Evolutionary conservation across 2,329 filamentous ascomycete species (phyloP).

Genomic region (Xylariomycetidae sp.): DNA sequence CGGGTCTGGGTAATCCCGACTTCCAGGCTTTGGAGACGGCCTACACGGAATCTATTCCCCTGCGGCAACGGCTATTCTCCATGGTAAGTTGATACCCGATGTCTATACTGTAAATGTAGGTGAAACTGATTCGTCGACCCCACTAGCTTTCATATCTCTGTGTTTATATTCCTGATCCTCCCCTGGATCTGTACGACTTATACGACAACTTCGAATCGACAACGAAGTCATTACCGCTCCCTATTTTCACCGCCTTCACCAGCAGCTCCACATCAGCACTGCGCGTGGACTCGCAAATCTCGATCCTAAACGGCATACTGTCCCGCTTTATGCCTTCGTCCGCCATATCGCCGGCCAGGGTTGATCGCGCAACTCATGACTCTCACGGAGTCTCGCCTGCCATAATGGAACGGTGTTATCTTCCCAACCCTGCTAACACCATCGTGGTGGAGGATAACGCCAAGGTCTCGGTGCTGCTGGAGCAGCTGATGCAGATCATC

Average conservation of each 20-base stretch:
- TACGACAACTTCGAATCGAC: slow-evolving; percentile 55
- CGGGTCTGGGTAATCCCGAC: slow-evolving; percentile 26
- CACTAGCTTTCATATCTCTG: slow-evolving; percentile 39
- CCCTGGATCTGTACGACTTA: slow-evolving; percentile 44
- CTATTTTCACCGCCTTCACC: slow-evolving; percentile 53
- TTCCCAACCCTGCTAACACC: slow-evolving; percentile 61
- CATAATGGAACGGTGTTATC: slow-evolving; percentile 55
- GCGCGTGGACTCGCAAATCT: slow-evolving; percentile 34
- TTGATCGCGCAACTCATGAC: slow-evolving; percentile 33
- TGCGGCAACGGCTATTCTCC: slow-evolving; percentile 60
- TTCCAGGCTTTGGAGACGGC: slow-evolving; percentile 34
- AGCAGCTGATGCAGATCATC: slow-evolving; percentile 56
- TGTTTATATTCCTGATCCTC: slow-evolving; percentile 39
- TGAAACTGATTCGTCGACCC: no score
- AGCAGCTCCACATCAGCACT: slow-evolving; percentile 36
- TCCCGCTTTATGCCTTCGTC: slow-evolving; percentile 40
- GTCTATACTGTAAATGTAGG: no score
- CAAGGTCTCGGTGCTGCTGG: slow-evolving; percentile 65
- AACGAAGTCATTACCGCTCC: slow-evolving; percentile 54
- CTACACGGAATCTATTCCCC: slow-evolving; percentile 49
- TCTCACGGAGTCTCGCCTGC: slow-evolving; percentile 35
- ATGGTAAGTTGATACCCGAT: slow-evolving; percentile 36
- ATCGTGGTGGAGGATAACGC: slow-evolving; percentile 62
- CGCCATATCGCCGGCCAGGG: slow-evolving; percentile 36
- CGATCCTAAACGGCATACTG: slow-evolving; percentile 40